Evolutionary conservation across 441 rosid genomes (phyloP).

Genomic region (Gossypium gossypioides): DNA sequence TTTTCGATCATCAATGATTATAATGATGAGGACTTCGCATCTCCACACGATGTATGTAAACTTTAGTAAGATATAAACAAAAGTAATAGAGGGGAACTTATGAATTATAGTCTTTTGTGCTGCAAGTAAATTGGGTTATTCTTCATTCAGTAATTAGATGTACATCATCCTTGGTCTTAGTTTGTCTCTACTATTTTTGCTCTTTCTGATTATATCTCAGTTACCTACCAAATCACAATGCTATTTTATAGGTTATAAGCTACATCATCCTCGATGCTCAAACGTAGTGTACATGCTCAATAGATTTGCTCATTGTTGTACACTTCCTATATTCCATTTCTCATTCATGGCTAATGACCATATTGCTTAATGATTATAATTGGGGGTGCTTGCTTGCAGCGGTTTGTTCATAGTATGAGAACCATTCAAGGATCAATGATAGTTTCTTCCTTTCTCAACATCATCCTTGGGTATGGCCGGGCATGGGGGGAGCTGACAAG

Average conservation of each 20-base stretch:
- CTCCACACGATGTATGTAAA: conserved; percentile 49
- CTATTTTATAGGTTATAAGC: neutral
- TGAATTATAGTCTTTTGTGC: neutral
- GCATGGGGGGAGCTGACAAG: conserved; percentile 68
- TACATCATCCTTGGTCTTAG: neutral
- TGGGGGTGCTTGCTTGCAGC: conserved; percentile 40
- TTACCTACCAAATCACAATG: neutral
- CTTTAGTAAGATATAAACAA: neutral
- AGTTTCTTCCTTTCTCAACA: conserved; percentile 70
- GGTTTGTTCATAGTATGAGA: conserved; percentile 61
- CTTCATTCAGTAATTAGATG: neutral
- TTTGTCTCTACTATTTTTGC: neutral
- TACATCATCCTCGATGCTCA: neutral
- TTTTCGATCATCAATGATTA: conserved; percentile 66
- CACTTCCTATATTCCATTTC: neutral
- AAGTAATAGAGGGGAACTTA: neutral
- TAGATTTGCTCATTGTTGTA: neutral
- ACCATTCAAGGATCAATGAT: conserved; percentile 84
- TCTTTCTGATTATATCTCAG: neutral
- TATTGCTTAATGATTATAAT: conserved; percentile 1
- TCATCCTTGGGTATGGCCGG: conserved; percentile 60
- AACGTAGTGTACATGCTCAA: neutral
- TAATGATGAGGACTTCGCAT: conserved; percentile 31
- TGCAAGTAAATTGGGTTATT: neutral
- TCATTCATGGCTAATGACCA: neutral